Base-by-base conservation (phyloP, 73 alveolate genomes). In the Paramecium caudatum region DNA sequence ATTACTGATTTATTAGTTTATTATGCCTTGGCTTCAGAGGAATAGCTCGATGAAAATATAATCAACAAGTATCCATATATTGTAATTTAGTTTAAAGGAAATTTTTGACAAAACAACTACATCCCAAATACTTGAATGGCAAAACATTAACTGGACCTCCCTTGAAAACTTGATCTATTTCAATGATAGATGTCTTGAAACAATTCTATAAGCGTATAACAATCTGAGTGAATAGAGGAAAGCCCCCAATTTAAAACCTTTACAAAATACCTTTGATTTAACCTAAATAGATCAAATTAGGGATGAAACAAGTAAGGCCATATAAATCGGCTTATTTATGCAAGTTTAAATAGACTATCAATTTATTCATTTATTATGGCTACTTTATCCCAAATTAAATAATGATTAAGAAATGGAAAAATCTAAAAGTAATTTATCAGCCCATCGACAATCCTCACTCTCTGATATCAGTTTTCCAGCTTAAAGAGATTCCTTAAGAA, bases 361-460 rank as follows among this genome's bases (percentile, higher is more conserved):
- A 55, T 55, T 55, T 7, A 12, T 55, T 55, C 80, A 55, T 55
- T 27, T 27, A 23, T 9, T 55, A 9, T 55, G 80, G 80, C 30
- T 55, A 23, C 5, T 55, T 1, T 55, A 27, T 55, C 80, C 80
- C 7, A 55, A 55, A 27, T 27, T 55, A 2, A 8, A 3, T 23
- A 43, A 55, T 23, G 1, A 1, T 5, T 5, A 21, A 10, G 80
- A 55, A 5, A 55, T 55, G n/a, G 46, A 37, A 23, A 55, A 55
- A 25, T 27, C 80, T 19, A 27, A 55, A 55, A 55, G 80, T 55
- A 55, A 55, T 55, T 21, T 55, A 55, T 55, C 80, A 23, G 80
- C 80, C 9, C 80, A 55, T 55, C 41, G 45, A 5, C 32, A 55
- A 7, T 55, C 80, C 8, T 55, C 80, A 1, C 30, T 55, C 7